phyloP scores from a whole-genome alignment of 768 basidiomycete species.

The Megacollybia marginata region DNA sequence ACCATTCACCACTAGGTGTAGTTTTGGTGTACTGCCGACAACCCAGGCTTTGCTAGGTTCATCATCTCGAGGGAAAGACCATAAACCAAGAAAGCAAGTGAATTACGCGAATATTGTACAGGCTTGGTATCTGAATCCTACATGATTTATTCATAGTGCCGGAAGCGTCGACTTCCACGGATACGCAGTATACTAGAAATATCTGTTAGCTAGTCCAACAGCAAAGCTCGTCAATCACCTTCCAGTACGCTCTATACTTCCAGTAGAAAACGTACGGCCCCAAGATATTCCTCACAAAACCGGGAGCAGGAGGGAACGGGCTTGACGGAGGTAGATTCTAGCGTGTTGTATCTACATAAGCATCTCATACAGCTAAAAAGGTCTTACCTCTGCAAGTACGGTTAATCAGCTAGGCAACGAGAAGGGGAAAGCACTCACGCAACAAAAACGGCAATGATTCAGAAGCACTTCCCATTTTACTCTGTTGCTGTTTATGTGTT shows the following conservation, averaged over 20 bases:
- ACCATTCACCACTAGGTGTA: too few relatives aligned
- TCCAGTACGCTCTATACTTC: slow-evolving; percentile 7
- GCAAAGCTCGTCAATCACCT: neutral
- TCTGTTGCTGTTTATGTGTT: slow-evolving; percentile 1
- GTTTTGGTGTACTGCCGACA: too few relatives aligned
- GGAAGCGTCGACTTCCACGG: neutral
- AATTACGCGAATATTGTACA: too few relatives aligned
- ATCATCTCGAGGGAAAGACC: too few relatives aligned
- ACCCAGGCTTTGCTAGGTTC: too few relatives aligned
- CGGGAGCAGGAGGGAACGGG: slow-evolving; percentile 9
- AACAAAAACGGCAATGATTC: slow-evolving; percentile 7
- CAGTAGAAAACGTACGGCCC: slow-evolving; percentile 8
- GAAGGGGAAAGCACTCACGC: neutral
- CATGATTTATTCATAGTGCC: too few relatives aligned
- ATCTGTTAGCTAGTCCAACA: neutral
- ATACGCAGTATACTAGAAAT: neutral
- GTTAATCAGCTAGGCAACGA: neutral
- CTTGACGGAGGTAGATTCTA: slow-evolving; percentile 6
- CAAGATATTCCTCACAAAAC: slow-evolving; percentile 7
- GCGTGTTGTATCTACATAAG: neutral
- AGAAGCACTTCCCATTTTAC: neutral
- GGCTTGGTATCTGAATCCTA: too few relatives aligned
- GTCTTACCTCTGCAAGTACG: neutral
- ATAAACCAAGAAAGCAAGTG: too few relatives aligned
- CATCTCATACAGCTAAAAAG: neutral